These are phyloP conservation scores for Monosporascus ibericus DNA, from an alignment of 2,329 filamentous ascomycete species.

Conservation along the genomic window DNA sequence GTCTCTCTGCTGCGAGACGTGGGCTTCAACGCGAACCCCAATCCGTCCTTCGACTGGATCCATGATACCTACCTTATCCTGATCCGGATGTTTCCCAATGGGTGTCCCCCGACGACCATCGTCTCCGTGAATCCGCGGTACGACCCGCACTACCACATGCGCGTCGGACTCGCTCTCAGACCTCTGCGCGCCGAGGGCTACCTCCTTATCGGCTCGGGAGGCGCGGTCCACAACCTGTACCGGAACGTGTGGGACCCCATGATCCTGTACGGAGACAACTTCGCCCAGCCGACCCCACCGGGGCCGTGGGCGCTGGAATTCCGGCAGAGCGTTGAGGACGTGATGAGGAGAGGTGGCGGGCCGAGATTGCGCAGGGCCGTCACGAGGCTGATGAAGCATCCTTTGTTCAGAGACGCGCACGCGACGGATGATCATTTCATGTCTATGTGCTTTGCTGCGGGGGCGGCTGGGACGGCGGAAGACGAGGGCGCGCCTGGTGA, in stretches of 20 bases:
- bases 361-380: slow-evolving; percentile 48
- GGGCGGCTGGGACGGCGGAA: too few relatives aligned
- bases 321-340: slow-evolving; percentile 35
- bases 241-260: slow-evolving; percentile 62
- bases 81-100: too few relatives aligned
- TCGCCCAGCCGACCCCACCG: slow-evolving; percentile 52
- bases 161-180: slow-evolving; percentile 50
- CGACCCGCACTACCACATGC: slow-evolving; percentile 39
- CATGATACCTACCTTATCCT: too few relatives aligned
- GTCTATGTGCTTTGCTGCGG: slow-evolving; percentile 12
- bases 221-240: slow-evolving; percentile 65
- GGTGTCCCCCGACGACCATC: slow-evolving; percentile 28
- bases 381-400: slow-evolving; percentile 62
- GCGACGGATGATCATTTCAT: slow-evolving; percentile 68
- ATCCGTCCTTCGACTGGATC: too few relatives aligned
- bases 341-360: slow-evolving; percentile 29
- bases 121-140: slow-evolving; percentile 31
- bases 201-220: slow-evolving; percentile 53
- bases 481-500: too few relatives aligned
- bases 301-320: slow-evolving; percentile 59
- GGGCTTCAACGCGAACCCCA: too few relatives aligned
- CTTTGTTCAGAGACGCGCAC: slow-evolving; percentile 59
- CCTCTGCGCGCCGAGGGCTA: slow-evolving; percentile 48
- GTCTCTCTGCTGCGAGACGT: slow-evolving; percentile 17
- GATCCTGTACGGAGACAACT: slow-evolving; percentile 56